Evolutionary conservation across 2,329 filamentous ascomycete species (phyloP), one percentile per base, ranked within the genome.

Genomic region (Colletotrichum karsti): DNA sequence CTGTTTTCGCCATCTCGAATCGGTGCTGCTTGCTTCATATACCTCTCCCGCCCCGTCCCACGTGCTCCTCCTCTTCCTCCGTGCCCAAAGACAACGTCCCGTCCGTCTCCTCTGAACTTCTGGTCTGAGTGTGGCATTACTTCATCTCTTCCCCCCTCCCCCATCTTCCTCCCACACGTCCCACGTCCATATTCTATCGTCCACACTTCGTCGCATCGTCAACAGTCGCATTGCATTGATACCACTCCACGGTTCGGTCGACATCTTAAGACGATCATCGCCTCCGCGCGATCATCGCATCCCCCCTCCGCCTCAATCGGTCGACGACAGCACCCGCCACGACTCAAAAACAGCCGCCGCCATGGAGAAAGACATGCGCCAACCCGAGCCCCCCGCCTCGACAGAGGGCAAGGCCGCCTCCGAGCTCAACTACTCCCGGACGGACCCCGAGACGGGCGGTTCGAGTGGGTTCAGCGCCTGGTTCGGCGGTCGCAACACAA

Each of bases 401-500:
- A 12, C 12, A 12, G 9, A 10, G 22, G 53, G 53, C 3, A 58
- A 67, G 37, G 12, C 6, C 28, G 46, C 44, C 8, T 33, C 44
- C 18, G 64, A 67, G 44, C 44, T 42, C 26, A 42, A 42, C 26
- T 69, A 42, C 8, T 20, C 28, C 15, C 53, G 39, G 39, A 22
- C 61, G 13, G 54, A 67, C 35, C 61, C 39, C 54, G 61, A 69
- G 42, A 24, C 39, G 15, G 66, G 62, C 20, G 69, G 70, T 30
- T 15, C 72, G 24, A 63, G 44, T 18, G 58, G 63, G 22, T 50
- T 26, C 42, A 67, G 67, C 56, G 55, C 59, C 53, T 69, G 59
- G 65, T 82, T 83, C 58, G 81, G 81, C 42, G 81, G 82, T 30
- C 69, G 72, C 9, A 72, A 74, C 26, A 82, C 86, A 48, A 74